Evolutionary conservation across 2,329 filamentous ascomycete genomes (phyloP).

Genomic region (Intubia oerlemansii): DNA sequence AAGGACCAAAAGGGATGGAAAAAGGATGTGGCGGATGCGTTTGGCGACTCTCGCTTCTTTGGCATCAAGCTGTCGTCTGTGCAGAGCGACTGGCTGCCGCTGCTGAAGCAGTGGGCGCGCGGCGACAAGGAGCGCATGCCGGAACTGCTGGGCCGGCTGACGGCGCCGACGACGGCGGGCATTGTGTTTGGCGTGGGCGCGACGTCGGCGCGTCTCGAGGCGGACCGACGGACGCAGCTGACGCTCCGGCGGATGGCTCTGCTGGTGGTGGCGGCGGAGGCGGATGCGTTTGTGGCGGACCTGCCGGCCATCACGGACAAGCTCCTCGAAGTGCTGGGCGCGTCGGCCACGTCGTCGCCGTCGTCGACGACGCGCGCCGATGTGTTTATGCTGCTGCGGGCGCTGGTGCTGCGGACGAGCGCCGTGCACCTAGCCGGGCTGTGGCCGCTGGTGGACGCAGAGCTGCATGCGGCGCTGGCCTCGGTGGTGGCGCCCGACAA

Average conservation of each 20-base stretch:
- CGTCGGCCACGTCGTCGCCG: conserved; percentile 73
- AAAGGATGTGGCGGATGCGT: conserved; percentile 78
- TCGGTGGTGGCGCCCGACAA: conserved; percentile 49
- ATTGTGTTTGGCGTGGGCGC: conserved; percentile 98
- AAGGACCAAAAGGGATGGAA: conserved; percentile 79
- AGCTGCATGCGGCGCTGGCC: conserved; percentile 60
- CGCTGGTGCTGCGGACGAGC: conserved; percentile 59
- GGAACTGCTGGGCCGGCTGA: conserved; percentile 60
- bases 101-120: conserved; percentile 66
- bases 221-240: conserved; percentile 79
- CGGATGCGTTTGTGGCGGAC: conserved; percentile 64
- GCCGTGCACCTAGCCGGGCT: conserved; percentile 61
- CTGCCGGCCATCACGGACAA: conserved; percentile 58
- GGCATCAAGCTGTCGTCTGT: conserved; percentile 43
- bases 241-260: conserved; percentile 68
- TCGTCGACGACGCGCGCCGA: conserved; percentile 79
- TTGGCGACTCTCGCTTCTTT: conserved; percentile 80
- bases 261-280: conserved; percentile 52
- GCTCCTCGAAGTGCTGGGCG: conserved; percentile 64
- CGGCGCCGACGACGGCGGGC: conserved; percentile 77
- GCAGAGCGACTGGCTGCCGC: conserved; percentile 48
- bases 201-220: conserved; percentile 79
- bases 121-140: conserved; percentile 74
- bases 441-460: conserved; percentile 78
- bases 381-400: conserved; percentile 70